Evolutionary conservation across 176 grass and related monocot species (phyloP), one percentile per base, ranked within the genome.

Genomic region (Aegilops tauschii): DNA sequence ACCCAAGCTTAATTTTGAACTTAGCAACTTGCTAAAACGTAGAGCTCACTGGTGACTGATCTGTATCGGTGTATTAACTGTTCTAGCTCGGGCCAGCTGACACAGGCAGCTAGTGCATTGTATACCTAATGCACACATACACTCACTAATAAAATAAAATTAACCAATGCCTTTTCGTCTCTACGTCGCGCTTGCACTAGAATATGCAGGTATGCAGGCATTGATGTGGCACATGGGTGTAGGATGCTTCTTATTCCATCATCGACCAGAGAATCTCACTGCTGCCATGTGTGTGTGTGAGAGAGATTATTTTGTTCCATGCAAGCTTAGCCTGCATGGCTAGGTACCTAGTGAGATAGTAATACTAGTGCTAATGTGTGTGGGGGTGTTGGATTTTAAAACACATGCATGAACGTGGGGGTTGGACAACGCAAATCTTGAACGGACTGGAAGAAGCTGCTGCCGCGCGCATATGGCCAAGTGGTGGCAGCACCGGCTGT

Each of bases 231-330:
- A 92, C 84, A 90, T 92, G 92, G 77, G 13, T 56, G 29, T 35
- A 72, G 80, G 90, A 94, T 94, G 89, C 90, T 92, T 94, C 92
- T 92, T 73, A 91, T 89, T 88, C 92, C 67, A 65, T 64, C 37
- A 77, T 71, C 27, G 76, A 71, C 69, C 90, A 88, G 82, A 82
- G 82, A 91, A 91, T 91, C 86, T 52, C 39, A 85, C n/a, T 90
- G 39, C 21, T 6, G 76, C 31, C 44, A 11, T 10, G 2, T 8
- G 56, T 8, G 17, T 3, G 56, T 21, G 54, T 21, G 5, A 3
- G 68, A 61, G 28, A 73, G 84, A 34, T 49, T 78, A 45, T 39
- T 65, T 50, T 45, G 50, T 18, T 18, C 79, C 67, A 59, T 80
- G 72, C 59, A 76, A 35, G 69, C 17, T 74, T 17, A 27, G 54